Percentiles rank a stretch among this genome's conserved stretches.
Evolutionary conservation across 148 eudicot species (phyloP).

Genomic region (Chenopodium berlandieri): DNA sequence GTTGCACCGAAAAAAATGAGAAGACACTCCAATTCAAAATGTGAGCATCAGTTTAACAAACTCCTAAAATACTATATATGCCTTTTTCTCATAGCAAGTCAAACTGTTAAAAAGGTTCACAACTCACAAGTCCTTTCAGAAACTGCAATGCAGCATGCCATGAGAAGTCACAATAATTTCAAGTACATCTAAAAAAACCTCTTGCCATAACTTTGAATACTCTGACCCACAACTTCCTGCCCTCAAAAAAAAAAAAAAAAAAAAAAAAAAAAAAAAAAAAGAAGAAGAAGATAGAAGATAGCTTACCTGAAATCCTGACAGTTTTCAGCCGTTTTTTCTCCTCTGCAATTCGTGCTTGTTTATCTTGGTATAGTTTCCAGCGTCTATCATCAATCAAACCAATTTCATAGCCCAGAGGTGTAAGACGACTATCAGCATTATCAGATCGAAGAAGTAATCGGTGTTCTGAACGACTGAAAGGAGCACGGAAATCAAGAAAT

Average conservation of each 20-base stretch:
- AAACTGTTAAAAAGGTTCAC: not conserved
- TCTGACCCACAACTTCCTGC: not conserved
- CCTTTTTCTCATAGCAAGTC: not conserved
- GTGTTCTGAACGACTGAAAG: constrained; percentile 90
- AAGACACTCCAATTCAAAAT: not conserved
- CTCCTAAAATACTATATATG: not conserved
- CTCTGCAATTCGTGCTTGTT: constrained; percentile 76
- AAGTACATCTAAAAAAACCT: not conserved
- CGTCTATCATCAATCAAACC: constrained; percentile 88
- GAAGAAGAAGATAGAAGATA: not conserved
- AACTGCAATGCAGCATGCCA: not conserved
- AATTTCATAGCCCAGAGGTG: constrained; percentile 91
- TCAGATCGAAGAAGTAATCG: constrained; percentile 87
- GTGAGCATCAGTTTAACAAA: too few species aligned
- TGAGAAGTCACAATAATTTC: not conserved
- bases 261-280: not conserved
- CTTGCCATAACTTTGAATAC: constrained; percentile 8
- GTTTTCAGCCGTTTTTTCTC: constrained; percentile 84
- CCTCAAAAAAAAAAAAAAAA: not conserved
- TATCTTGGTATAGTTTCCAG: constrained; percentile 83
- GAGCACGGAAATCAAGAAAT: constrained; percentile 13
- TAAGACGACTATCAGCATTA: constrained; percentile 99
- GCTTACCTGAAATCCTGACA: constrained; percentile 64
- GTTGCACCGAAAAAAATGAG: not conserved
- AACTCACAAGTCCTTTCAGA: not conserved